phyloP scores from a whole-genome alignment of 139 green algal genomes.

The Chlamydomonas sphaeroides region DNA sequence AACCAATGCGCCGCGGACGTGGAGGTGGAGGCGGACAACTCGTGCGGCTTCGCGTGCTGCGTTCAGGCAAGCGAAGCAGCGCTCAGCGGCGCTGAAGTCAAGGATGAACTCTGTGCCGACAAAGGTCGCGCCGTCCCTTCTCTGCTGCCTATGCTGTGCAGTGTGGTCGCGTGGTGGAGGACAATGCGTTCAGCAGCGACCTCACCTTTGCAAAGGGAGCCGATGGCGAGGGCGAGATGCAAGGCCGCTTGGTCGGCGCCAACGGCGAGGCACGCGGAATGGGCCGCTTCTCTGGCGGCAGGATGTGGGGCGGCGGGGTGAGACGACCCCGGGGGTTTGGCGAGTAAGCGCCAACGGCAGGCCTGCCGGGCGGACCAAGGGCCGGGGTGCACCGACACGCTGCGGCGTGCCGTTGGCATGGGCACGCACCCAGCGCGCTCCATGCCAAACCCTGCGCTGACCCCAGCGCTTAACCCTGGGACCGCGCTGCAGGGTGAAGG shows the following conservation, averaged over 20 bases:
- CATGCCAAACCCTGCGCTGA: not conserved
- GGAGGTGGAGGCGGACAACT: conserved; percentile 78
- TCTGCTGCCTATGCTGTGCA: not conserved
- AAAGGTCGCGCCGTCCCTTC: not conserved
- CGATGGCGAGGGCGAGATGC: conserved; percentile 77
- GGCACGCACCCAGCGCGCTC: too few species aligned
- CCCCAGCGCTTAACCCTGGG: not conserved
- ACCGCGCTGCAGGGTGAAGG: conserved; percentile 82
- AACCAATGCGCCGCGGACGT: conserved; percentile 51
- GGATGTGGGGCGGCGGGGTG: conserved; percentile 78
- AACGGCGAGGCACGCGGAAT: conserved; percentile 60
- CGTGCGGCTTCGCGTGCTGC: conserved; percentile 89
- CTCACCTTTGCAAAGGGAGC: conserved; percentile 89
- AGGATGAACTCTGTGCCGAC: too few species aligned
- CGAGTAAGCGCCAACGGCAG: too few species aligned
- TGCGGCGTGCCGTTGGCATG: too few species aligned
- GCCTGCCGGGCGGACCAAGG: too few species aligned
- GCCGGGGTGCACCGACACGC: too few species aligned
- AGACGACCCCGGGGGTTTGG: not conserved
- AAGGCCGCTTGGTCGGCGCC: conserved; percentile 90
- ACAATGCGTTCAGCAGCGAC: conserved; percentile 86
- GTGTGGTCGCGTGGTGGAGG: conserved; percentile 92
- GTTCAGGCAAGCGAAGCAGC: conserved; percentile 30
- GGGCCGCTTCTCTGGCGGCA: conserved; percentile 72
- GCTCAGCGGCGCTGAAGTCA: too few species aligned